phyloP scores from a whole-genome alignment of 371 early-diverging fungal genomes.

The Conidiobolus incongruus region DNA sequence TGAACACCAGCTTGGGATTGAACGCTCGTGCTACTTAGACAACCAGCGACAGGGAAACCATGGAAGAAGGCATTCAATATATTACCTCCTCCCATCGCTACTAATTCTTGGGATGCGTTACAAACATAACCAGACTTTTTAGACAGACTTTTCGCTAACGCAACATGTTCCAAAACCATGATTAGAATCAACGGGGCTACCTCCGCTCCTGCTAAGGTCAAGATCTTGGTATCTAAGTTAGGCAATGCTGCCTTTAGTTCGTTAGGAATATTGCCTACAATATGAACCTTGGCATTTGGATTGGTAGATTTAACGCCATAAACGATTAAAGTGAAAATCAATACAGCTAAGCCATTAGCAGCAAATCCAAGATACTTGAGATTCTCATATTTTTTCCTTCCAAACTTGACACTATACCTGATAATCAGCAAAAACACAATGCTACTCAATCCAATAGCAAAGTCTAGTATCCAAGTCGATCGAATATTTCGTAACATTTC shows the following conservation, averaged over 20 bases:
- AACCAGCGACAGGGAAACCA: conserved; percentile 61
- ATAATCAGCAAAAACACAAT: too few species aligned
- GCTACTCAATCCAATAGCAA: too few species aligned
- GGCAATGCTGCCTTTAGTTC: conserved; percentile 8
- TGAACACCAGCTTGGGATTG: conserved; percentile 15
- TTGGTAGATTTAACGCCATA: conserved; percentile 8
- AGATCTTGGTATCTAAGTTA: conserved; percentile 39
- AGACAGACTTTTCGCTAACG: conserved; percentile 18
- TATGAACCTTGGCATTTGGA: neutral
- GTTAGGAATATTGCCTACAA: conserved; percentile 9
- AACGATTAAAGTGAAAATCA: conserved; percentile 14
- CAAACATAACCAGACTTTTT: conserved; percentile 13
- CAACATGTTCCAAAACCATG: conserved; percentile 17
- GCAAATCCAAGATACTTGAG: too few species aligned
- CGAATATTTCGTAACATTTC: conserved; percentile 21
- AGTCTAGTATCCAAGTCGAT: too few species aligned
- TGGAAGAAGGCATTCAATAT: conserved; percentile 56
- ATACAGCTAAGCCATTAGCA: conserved; percentile 18
- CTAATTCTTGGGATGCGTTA: conserved; percentile 43
- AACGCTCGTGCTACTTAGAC: conserved; percentile 60
- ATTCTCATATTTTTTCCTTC: too few species aligned
- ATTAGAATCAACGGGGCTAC: conserved; percentile 20
- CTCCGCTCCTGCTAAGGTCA: conserved; percentile 30
- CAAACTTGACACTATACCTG: too few species aligned
- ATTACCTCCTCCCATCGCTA: conserved; percentile 60